These are phyloP conservation scores for Populus hybrid DNA, from an alignment of 441 rosid genomes.

Conservation along the genomic window DNA sequence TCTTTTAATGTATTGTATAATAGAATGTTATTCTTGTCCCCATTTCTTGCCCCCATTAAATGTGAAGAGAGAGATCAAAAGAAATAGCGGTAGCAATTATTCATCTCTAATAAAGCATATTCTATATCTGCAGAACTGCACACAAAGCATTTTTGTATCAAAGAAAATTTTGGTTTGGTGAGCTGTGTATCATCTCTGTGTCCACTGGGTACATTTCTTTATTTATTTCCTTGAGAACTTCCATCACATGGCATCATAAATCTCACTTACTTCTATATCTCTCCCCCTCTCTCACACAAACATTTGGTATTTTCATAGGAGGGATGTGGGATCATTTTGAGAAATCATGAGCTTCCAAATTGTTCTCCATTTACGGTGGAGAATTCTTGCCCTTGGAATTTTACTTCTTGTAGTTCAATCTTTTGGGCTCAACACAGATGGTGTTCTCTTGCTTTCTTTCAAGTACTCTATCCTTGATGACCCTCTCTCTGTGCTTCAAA, in stretches of 20 bases:
- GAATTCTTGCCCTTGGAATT: slow-evolving; percentile 14
- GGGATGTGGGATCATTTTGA: slow-evolving; percentile 42
- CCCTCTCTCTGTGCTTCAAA: slow-evolving; percentile 44
- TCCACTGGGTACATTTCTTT: slow-evolving; percentile 9
- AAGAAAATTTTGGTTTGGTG: slow-evolving; percentile 33
- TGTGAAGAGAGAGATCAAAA: slow-evolving; percentile 13
- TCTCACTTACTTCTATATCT: slow-evolving; percentile 25
- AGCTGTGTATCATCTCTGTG: slow-evolving; percentile 34
- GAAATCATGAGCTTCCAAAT: slow-evolving; percentile 42
- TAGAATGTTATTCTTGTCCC: slow-evolving; percentile 36
- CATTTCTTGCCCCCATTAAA: slow-evolving; percentile 29
- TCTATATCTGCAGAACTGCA: slow-evolving; percentile 16
- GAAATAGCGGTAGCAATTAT: slow-evolving; percentile 5
- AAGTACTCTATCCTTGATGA: slow-evolving; percentile 58
- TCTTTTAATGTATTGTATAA: too few species aligned
- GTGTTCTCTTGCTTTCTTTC: slow-evolving; percentile 65
- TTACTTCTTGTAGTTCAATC: slow-evolving; percentile 25
- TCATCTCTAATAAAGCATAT: too few species aligned
- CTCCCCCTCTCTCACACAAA: slow-evolving; percentile 6
- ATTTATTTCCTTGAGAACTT: slow-evolving; percentile 9
- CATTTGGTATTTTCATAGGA: not conserved
- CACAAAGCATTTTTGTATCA: slow-evolving; percentile 26
- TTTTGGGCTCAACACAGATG: slow-evolving; percentile 55
- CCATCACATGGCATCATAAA: slow-evolving; percentile 40
- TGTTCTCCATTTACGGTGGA: slow-evolving; percentile 35